Conservation (phyloP, 1,139 yeast species). For the Meyerozyma sp. region DNA sequence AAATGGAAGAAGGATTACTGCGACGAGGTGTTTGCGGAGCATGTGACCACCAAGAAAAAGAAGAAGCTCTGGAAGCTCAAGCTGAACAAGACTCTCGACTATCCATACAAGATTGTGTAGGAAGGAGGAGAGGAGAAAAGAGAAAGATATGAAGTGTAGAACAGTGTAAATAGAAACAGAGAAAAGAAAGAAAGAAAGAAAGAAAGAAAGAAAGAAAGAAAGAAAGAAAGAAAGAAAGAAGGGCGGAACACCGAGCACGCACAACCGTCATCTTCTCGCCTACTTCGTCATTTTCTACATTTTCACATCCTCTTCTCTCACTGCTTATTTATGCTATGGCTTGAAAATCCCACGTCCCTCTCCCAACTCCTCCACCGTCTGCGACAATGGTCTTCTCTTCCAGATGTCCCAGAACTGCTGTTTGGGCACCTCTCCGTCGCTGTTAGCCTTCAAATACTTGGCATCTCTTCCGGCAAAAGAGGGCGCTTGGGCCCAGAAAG, state of each 20-base stretch:
- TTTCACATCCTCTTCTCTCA: no score
- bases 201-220: no score
- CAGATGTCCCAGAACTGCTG: slow-evolving; percentile 82
- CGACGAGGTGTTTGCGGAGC: slow-evolving; percentile 84
- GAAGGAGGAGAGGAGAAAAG: neutral
- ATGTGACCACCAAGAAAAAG: slow-evolving; percentile 74
- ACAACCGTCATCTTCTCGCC: no score
- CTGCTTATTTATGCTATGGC: slow-evolving; percentile 9
- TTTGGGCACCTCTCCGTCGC: slow-evolving; percentile 30
- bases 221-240: no score
- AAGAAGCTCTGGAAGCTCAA: slow-evolving; percentile 85
- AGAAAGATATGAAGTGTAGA: no score
- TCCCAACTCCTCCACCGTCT: slow-evolving; percentile 74
- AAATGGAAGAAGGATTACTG: slow-evolving; percentile 70
- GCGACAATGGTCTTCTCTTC: slow-evolving; percentile 78
- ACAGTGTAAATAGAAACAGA: neutral
- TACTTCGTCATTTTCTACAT: no score
- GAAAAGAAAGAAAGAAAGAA: neutral
- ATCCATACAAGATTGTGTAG: slow-evolving; percentile 57
- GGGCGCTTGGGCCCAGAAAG: slow-evolving; percentile 40
- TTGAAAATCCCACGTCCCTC: slow-evolving; percentile 51
- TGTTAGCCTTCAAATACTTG: slow-evolving; percentile 31
- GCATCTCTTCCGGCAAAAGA: slow-evolving; percentile 36
- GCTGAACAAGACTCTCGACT: slow-evolving; percentile 70
- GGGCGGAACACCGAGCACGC: no score